A percentile compares a stretch with the other conserved stretches of the same genome.
Evolutionary conservation across 768 basidiomycete genomes (phyloP).

Genomic region (Lentinula edodes): DNA sequence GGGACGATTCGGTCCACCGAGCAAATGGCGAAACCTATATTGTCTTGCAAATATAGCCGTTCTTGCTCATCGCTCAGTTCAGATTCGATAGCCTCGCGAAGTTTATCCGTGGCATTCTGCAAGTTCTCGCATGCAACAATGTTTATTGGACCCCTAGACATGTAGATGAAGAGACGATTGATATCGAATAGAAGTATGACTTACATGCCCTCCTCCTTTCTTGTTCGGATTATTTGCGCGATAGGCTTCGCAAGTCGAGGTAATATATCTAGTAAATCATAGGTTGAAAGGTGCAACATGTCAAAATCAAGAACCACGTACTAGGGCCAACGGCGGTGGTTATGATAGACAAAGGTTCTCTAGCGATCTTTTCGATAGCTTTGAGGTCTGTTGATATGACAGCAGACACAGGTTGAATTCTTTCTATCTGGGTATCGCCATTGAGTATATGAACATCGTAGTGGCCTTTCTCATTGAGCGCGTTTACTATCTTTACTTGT

Average conservation of each 20-base stretch:
- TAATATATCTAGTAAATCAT: neutral
- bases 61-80: constrained; percentile 23
- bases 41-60: constrained; percentile 17
- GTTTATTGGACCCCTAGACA: constrained; percentile 3
- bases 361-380: neutral
- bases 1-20: constrained; percentile 34
- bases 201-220: constrained; percentile 4
- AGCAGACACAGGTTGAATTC: neutral
- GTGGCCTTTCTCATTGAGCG: constrained; percentile 20
- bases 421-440: constrained; percentile 10
- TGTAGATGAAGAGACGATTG: too few species aligned
- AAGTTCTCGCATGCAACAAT: constrained; percentile 35
- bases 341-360: constrained; percentile 5
- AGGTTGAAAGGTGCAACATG: neutral
- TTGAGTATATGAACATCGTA: constrained; percentile 28
- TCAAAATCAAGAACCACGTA: neutral
- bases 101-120: constrained; percentile 25
- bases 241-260: constrained; percentile 4
- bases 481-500: constrained; percentile 21
- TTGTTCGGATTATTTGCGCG: constrained; percentile 4
- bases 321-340: constrained; percentile 6
- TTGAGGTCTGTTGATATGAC: constrained; percentile 1
- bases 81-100: constrained; percentile 22
- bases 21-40: constrained; percentile 36
- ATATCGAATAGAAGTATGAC: neutral